These are phyloP conservation scores for Dendrobium officinale DNA, from an alignment of 106 monocot species.

Conservation along the genomic window DNA sequence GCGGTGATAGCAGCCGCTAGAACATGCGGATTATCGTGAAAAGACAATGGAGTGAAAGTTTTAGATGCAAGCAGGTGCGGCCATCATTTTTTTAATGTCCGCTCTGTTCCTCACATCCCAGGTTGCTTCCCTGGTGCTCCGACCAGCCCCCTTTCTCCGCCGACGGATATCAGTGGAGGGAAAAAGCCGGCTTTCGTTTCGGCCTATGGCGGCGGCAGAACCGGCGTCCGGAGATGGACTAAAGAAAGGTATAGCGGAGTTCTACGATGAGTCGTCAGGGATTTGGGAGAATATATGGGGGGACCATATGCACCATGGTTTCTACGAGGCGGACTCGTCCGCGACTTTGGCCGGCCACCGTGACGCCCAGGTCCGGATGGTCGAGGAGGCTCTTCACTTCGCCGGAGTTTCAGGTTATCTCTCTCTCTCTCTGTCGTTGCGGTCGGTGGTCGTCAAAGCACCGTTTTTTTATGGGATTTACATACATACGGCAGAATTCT, in stretches of 20 bases:
- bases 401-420: conserved; percentile 41
- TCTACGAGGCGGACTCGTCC: conserved; percentile 40
- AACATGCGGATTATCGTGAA: no score
- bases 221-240: conserved; percentile 17
- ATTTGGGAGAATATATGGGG: conserved; percentile 86
- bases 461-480: no score
- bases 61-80: no score
- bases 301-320: conserved; percentile 95
- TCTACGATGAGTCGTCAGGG: conserved; percentile 90
- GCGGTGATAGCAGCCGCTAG: no score
- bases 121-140: no score
- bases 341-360: conserved; percentile 48
- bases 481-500: no score
- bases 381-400: conserved; percentile 73
- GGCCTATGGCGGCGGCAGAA: conserved; percentile 3
- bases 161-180: not conserved
- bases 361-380: conserved; percentile 81
- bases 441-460: no score
- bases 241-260: conserved; percentile 64
- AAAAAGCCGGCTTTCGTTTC: not conserved
- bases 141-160: no score
- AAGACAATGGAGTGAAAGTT: no score
- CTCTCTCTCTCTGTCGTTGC: no score
- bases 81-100: no score
- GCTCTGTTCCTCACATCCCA: no score